Base-by-base conservation (phyloP, 176 grass and related monocot genomes). In the Bothriochloa decipiens region DNA sequence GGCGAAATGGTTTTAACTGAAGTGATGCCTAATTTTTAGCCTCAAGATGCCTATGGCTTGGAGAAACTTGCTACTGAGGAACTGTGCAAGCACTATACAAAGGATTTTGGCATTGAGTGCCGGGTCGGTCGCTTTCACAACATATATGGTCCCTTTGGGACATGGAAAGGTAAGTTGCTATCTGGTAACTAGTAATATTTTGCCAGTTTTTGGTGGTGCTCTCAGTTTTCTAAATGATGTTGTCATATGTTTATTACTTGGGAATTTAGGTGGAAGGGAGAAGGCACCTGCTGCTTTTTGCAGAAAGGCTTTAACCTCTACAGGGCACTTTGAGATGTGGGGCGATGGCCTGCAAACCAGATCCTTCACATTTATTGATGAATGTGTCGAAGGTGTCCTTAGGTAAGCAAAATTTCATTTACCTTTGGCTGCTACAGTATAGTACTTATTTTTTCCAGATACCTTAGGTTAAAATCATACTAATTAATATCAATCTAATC, bases 31-130 rank as follows among this genome's bases (percentile, higher is more conserved):
- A 84, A 15, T 25, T 5, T 36, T 68, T 37, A 69, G 96, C 96
- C 96, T 83, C 93, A 98, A 98, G 96, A 98, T 86, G 96, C 96
- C 25, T 98, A 98, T 90, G 96, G 96, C 50, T 87, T 98, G 85
- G 96, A 98, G 81, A 98, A 98, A 85, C 89, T 98, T 72, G 93
- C 93, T 28, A 95, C 89, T 0, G 93, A 98, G 83, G 96, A 98
- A 85, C 85, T 98, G 22, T 98, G 96, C 96, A 98, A 98, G 87
- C 96, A 98, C 69, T 98, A 98, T 85, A 98, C 91, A 27, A 98
- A 98, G 85, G 96, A 95, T 76, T 98, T 98, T 45, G 89, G 76
- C 76, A 98, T 98, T 68, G 96, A 95, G 49, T 98, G 96, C 65
- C 83, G 96, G 7, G 47, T 98, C 32, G 96, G 96, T 8, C 91